Conservation (phyloP, 2,329 filamentous ascomycete species). For the Cercospora nicotianae region DNA sequence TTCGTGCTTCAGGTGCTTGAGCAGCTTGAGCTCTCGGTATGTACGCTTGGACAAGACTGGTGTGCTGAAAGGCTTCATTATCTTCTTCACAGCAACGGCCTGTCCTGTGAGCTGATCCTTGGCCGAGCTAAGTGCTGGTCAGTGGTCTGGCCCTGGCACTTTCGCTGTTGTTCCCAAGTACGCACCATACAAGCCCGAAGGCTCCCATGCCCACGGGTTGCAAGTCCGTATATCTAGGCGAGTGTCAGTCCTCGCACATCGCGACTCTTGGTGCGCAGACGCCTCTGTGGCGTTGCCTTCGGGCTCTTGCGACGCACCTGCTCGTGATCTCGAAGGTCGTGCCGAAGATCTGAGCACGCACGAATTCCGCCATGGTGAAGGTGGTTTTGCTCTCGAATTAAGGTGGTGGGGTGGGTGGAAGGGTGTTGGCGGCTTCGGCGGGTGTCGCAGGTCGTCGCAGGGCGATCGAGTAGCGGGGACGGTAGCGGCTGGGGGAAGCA, state of each 20-base stretch:
- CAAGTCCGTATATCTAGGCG: slow-evolving; percentile 84
- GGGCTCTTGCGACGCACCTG: slow-evolving; percentile 60
- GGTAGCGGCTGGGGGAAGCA: background rate
- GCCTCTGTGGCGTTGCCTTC: slow-evolving; percentile 11
- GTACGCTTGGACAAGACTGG: slow-evolving; percentile 96
- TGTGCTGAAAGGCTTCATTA: slow-evolving; percentile 99
- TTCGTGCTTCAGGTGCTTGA: slow-evolving; percentile 95
- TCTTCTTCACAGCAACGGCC: slow-evolving; percentile 99
- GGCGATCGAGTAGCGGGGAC: slow-evolving; percentile 1
- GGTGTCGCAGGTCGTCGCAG: slow-evolving; percentile 3
- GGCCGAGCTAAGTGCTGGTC: slow-evolving; percentile 67
- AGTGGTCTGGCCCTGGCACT: slow-evolving; percentile 10
- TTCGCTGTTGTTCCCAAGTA: slow-evolving; percentile 8
- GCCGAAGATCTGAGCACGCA: slow-evolving; percentile 98
- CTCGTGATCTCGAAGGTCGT: slow-evolving; percentile 99
- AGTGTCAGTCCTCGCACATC: slow-evolving; percentile 24
- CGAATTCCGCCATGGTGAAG: slow-evolving; percentile 86
- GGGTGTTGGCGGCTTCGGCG: background rate
- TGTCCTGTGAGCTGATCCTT: slow-evolving; percentile 97
- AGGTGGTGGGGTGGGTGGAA: background rate
- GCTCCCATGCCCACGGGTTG: slow-evolving; percentile 99
- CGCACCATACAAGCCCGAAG: slow-evolving; percentile 92
- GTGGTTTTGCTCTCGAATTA: background rate
- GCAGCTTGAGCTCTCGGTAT: slow-evolving; percentile 92
- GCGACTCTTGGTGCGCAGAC: slow-evolving; percentile 8